Evolutionary conservation across 345 rosid genomes (phyloP).

Genomic region (Arabis hirsuta): DNA sequence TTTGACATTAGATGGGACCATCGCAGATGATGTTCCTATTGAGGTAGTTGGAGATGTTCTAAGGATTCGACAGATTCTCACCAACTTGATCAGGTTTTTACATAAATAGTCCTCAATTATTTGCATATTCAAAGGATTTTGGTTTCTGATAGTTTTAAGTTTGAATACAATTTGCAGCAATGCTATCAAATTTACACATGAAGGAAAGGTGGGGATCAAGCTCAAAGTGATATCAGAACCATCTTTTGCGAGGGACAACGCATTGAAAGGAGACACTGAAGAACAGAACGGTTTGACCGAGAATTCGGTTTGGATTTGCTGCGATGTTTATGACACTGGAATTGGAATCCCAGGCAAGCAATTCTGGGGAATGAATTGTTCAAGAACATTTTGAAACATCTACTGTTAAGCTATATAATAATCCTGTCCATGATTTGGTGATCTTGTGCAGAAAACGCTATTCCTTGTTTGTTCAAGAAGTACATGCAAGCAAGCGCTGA

Average conservation of each 20-base stretch:
- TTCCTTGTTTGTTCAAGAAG: constrained; percentile 82
- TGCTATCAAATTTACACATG: constrained; percentile 93
- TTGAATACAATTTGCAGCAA: constrained; percentile 55
- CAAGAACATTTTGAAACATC: constrained; percentile 1
- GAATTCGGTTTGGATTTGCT: constrained; percentile 81
- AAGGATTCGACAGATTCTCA: constrained; percentile 92
- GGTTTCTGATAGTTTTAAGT: constrained; percentile 7
- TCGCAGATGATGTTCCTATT: constrained; percentile 87
- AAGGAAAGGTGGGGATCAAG: constrained; percentile 89
- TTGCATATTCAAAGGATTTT: not conserved
- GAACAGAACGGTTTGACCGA: constrained; percentile 47
- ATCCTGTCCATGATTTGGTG: constrained; percentile 18
- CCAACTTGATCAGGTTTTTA: constrained; percentile 87
- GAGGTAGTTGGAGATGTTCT: constrained; percentile 96
- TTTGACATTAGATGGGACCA: constrained; percentile 79
- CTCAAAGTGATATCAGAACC: constrained; percentile 75
- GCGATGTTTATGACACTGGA: constrained; percentile 93
- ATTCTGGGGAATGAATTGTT: not conserved
- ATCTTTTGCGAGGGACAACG: constrained; percentile 48
- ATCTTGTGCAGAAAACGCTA: constrained; percentile 66
- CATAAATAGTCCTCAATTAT: not conserved
- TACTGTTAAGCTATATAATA: not conserved
- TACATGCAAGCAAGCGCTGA: constrained; percentile 97
- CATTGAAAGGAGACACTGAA: constrained; percentile 44
- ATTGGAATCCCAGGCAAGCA: constrained; percentile 92